Evolutionary conservation across 176 grass and related monocot species (phyloP).

Genomic region (Ananas comosus): DNA sequence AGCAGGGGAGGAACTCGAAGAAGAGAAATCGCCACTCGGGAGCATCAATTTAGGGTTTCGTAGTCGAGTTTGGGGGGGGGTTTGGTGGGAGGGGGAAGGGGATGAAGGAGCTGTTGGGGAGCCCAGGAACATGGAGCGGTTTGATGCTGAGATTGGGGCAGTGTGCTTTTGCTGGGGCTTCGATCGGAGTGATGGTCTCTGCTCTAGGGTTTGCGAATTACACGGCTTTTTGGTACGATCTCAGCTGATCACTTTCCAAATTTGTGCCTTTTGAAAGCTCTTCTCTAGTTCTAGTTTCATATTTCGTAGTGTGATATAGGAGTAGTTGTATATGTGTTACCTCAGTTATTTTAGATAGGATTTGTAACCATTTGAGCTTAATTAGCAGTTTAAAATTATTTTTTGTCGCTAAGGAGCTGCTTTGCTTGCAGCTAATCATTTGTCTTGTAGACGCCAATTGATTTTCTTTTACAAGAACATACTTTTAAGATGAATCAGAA

Average conservation of each 20-base stretch:
- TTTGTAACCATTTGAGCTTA: too few relatives aligned
- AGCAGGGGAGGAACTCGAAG: background rate
- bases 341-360: too few relatives aligned
- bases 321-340: too few relatives aligned
- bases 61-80: background rate
- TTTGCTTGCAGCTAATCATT: too few relatives aligned
- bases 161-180: constrained; percentile 70
- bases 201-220: constrained; percentile 72
- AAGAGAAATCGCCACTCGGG: background rate
- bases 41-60: background rate
- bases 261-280: background rate
- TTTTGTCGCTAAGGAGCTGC: too few relatives aligned
- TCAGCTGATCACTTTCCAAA: background rate
- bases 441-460: too few relatives aligned
- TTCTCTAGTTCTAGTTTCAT: background rate
- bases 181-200: constrained; percentile 66
- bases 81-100: background rate
- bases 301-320: background rate
- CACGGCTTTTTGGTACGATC: constrained; percentile 84
- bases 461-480: too few relatives aligned
- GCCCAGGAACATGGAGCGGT: constrained; percentile 77
- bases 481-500: too few relatives aligned
- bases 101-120: constrained; percentile 57
- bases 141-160: constrained; percentile 65
- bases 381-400: too few relatives aligned